Conservation (phyloP, 768 basidiomycete species). For the Termitomyces sp. region DNA sequence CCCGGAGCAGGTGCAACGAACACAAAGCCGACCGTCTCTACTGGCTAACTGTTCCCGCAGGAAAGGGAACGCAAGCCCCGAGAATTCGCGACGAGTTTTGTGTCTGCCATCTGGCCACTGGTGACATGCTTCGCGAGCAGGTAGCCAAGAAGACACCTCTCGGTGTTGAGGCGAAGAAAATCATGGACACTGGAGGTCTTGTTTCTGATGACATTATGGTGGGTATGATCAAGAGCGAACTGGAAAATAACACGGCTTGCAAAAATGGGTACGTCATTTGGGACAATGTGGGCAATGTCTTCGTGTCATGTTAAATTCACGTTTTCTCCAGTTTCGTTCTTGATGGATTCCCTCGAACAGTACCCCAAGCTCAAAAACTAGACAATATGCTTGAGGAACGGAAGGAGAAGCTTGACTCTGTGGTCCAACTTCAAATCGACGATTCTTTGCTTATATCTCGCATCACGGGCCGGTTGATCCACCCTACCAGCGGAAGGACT, state of each 20-base stretch:
- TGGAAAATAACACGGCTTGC: constrained; percentile 89
- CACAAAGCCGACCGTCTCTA: neutral
- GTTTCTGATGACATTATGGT: constrained; percentile 97
- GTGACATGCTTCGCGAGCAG: constrained; percentile 97
- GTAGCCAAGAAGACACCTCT: constrained; percentile 82
- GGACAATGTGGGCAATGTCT: neutral
- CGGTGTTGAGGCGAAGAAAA: constrained; percentile 90
- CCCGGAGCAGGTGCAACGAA: constrained; percentile 84
- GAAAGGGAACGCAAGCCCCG: constrained; percentile 98
- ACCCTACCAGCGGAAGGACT: constrained; percentile 81
- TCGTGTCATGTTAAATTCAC: constrained; percentile 12
- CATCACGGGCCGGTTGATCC: constrained; percentile 94
- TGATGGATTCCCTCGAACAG: constrained; percentile 98
- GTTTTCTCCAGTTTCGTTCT: constrained; percentile 77
- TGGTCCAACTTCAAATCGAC: constrained; percentile 86
- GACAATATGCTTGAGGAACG: constrained; percentile 81
- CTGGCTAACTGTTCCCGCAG: constrained; percentile 33
- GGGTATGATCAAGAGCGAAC: constrained; percentile 93
- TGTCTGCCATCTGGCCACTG: constrained; percentile 97
- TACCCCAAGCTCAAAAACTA: constrained; percentile 94
- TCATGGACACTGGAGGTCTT: constrained; percentile 96
- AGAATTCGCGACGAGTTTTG: constrained; percentile 89
- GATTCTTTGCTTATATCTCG: constrained; percentile 96
- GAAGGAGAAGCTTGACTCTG: constrained; percentile 88
- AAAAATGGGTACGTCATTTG: constrained; percentile 82